A percentile compares a stretch with the other conserved stretches of the same genome.
phyloP scores from a whole-genome alignment of 495 filamentous ascomycete species.

The Aspergillus coremiiformis region DNA sequence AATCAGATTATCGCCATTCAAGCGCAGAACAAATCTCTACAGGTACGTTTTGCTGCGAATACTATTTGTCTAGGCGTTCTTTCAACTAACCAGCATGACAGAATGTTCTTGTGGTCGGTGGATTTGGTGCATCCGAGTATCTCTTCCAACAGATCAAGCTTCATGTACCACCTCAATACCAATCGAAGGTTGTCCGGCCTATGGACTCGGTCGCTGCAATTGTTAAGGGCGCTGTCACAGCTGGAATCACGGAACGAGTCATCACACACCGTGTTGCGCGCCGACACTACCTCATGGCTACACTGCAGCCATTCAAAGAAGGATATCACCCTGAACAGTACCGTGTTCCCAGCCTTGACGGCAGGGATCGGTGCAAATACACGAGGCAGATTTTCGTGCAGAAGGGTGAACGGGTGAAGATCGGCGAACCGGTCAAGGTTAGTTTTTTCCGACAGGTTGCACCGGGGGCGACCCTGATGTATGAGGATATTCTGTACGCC shows the following conservation, averaged over 20 bases:
- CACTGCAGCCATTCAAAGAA: slow-evolving; percentile 96
- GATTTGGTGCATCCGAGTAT: slow-evolving; percentile 75
- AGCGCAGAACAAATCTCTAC: slow-evolving; percentile 62
- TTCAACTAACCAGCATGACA: slow-evolving; percentile 21
- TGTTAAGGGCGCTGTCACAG: slow-evolving; percentile 73
- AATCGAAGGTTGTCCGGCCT: slow-evolving; percentile 72
- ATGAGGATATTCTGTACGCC: slow-evolving; percentile 96
- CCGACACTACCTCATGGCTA: slow-evolving; percentile 98
- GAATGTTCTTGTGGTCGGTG: slow-evolving; percentile 74
- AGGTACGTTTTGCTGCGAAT: slow-evolving; percentile 42
- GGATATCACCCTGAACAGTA: slow-evolving; percentile 97
- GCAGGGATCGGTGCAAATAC: slow-evolving; percentile 98
- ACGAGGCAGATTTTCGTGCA: slow-evolving; percentile 98
- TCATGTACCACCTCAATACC: slow-evolving; percentile 71
- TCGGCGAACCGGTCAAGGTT: slow-evolving; percentile 97
- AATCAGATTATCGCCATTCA: slow-evolving; percentile 81
- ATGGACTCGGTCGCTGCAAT: slow-evolving; percentile 81
- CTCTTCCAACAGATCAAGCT: slow-evolving; percentile 79
- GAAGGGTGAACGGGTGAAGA: slow-evolving; percentile 97
- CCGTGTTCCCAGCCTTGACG: slow-evolving; percentile 91
- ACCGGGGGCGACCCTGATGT: slow-evolving; percentile 96
- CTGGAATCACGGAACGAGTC: slow-evolving; percentile 93
- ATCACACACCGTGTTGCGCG: slow-evolving; percentile 97
- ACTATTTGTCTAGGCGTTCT: background rate
- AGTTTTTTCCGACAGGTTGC: slow-evolving; percentile 98